These are phyloP conservation scores for Oryza glumipatula DNA, from an alignment of 176 grass and related monocot genomes.

Conservation along the genomic window DNA sequence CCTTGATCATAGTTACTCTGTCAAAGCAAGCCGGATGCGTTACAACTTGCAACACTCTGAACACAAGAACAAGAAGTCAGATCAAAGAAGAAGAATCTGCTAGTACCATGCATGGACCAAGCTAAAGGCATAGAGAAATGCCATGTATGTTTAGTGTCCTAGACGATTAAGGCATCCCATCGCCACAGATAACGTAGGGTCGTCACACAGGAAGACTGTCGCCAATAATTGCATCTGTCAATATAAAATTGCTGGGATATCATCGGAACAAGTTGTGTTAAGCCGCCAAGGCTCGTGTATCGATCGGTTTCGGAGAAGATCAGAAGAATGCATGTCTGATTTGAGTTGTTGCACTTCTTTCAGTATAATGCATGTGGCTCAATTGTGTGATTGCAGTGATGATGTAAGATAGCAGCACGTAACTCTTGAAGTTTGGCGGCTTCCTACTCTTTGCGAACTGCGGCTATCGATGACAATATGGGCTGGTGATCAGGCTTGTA, in stretches of 20 bases:
- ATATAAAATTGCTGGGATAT: not conserved
- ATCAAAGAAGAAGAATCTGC: slow-evolving; percentile 34
- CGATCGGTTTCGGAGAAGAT: not conserved
- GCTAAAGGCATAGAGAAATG: not conserved
- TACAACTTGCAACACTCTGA: slow-evolving; percentile 7
- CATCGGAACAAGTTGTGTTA: not conserved
- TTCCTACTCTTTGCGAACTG: not conserved
- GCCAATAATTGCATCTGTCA: slow-evolving; percentile 34
- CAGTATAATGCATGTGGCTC: not conserved
- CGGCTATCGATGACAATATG: slow-evolving; percentile 2
- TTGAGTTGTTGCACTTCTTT: not conserved
- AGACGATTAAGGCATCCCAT: not conserved
- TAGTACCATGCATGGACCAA: not conserved
- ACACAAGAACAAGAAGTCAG: not conserved
- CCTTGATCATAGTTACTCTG: not conserved
- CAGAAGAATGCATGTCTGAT: not conserved
- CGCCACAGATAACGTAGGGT: not conserved
- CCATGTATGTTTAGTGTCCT: not conserved
- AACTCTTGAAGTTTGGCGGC: slow-evolving; percentile 10
- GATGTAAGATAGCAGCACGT: not conserved
- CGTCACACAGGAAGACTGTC: not conserved
- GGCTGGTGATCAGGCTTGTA: not conserved
- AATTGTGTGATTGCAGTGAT: not conserved
- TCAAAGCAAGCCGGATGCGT: not conserved
- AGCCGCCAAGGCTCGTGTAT: not conserved